Evolutionary conservation across 176 grass and related monocot genomes (phyloP), one percentile per base, ranked within the genome.

Genomic region (Tillandsia fasciculata): DNA sequence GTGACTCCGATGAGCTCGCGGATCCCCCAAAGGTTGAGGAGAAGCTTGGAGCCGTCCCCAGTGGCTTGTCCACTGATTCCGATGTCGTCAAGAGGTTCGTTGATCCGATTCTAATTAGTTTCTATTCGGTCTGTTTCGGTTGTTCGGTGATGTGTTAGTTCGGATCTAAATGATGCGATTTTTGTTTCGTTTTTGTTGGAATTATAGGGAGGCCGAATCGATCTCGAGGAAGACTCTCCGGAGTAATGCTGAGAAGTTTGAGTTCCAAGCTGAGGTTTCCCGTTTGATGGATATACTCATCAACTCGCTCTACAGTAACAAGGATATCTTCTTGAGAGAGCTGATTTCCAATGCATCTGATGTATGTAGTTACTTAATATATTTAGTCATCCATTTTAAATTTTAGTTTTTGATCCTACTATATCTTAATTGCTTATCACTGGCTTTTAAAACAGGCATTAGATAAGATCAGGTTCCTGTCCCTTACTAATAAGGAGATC

Each of bases 261-360:
- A 97, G 75, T 97, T 97, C 86, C 93, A 97, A 75, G 93, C 93
- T 23, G 93, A 97, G 81, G 93, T 97, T 72, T 93, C 94, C 73
- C 88, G 94, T 13, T 87, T 93, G 49, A 99, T 99, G 94, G 94
- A 99, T 79, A 99, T 99, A 69, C 77, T 99, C 77, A 99, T 99
- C 74, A 97, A 97, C 70, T 97, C 94, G 20, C 89, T 97, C 65
- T 97, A 97, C 68, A 97, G 89, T 66, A 97, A 97, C 89, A 97
- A 97, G 82, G 94, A 97, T 57, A 97, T 97, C 70, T 97, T 85
- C 51, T 80, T 97, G 69, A 92, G 93, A 81, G 94, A 97, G 78
- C 89, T 97, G 23, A 93, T 97, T 10, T 97, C 94, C 61, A 99
- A 99, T 86, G 94, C 94, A 69, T 99, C 94, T 49, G 94, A 99